A percentile compares a stretch with the other conserved stretches of the same genome.
These are phyloP conservation scores for Russula earlei DNA, from an alignment of 768 basidiomycete genomes.

Conservation along the genomic window DNA sequence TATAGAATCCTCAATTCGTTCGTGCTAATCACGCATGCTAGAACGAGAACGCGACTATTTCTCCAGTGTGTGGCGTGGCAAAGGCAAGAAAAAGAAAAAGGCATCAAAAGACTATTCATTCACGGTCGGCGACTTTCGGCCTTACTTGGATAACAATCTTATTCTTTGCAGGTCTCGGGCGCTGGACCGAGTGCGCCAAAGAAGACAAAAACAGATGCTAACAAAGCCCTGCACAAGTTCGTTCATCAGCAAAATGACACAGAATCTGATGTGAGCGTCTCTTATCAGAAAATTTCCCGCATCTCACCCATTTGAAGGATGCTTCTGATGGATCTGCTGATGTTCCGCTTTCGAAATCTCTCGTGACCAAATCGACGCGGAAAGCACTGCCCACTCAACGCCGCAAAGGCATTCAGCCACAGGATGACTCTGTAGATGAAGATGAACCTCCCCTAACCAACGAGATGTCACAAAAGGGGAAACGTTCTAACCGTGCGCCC, in stretches of 20 bases:
- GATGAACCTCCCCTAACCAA: background rate
- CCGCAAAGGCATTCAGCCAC: background rate
- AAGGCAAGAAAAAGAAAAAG: constrained; percentile 17
- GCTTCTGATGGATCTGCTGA: constrained; percentile 11
- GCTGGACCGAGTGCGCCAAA: constrained; percentile 1
- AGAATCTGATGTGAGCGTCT: constrained; percentile 15
- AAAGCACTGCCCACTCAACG: background rate
- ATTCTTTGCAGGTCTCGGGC: constrained; percentile 1
- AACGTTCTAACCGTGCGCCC: background rate
- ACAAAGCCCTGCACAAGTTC: constrained; percentile 21
- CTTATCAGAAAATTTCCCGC: background rate
- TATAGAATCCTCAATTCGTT: background rate
- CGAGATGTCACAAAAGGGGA: background rate
- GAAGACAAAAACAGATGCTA: constrained; percentile 6
- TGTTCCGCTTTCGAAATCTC: background rate
- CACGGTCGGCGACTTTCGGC: background rate
- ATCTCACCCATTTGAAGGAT: constrained; percentile 7
- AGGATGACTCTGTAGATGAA: background rate
- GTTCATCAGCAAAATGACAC: constrained; percentile 3
- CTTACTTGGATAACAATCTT: background rate
- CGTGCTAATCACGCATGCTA: constrained; percentile 16
- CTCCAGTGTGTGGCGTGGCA: constrained; percentile 1
- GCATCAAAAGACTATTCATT: constrained; percentile 12
- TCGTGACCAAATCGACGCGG: background rate
- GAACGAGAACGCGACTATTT: constrained; percentile 35